Base-by-base conservation (phyloP, 495 filamentous ascomycete genomes). In the Hyaloscypha variabilis region DNA sequence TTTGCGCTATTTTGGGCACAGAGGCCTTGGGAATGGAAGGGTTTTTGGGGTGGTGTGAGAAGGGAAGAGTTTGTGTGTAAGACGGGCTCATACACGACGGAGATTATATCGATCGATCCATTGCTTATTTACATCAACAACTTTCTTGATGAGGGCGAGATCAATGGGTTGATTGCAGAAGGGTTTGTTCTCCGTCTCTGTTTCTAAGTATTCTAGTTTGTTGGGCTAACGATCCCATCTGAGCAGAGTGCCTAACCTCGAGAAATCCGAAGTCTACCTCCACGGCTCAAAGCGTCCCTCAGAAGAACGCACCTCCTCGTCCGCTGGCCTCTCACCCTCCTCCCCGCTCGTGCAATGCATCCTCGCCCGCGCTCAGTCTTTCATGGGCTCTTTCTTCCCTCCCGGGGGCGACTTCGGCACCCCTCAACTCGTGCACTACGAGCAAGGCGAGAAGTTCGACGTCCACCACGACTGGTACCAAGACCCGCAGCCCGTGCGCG, bases 401-500 rank as follows among this genome's bases (percentile, higher is more conserved):
- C 2, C 25, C 13, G 17, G 56, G 4, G 29, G 21, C 19, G 78
- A 81, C 62, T 80, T 82, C 71, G 80, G 80, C 0, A 75, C 77
- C 0, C 77, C 80, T 28, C 81, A 83, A 68, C 71, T 83, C n/a
- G 81, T 83, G 29, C 76, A 77, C 14, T 83, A 83, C 66, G 72
- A 72, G 1, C 62, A 73, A 1, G 80, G 78, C 1, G 75, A 83
- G 62, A 69, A 70, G 10, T 83, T 82, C 74, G 79, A 82, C 63
- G 63, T 74, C 6, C 81, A 82, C 60, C 76, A 78, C 53, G 80
- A 83, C 72, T 82, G 80, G 81, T 82, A 75, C 64, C 72, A 73
- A n/a, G 67, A 60, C 39, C 72, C 64, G n/a, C 68, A 76, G 71
- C 46, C 71, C 13, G 6, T 60, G 1, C 25, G 14, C 67, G 63